Evolutionary conservation across 2,329 filamentous ascomycete genomes (phyloP), one percentile per base, ranked within the genome.

Genomic region (Lecanicillium sp.): DNA sequence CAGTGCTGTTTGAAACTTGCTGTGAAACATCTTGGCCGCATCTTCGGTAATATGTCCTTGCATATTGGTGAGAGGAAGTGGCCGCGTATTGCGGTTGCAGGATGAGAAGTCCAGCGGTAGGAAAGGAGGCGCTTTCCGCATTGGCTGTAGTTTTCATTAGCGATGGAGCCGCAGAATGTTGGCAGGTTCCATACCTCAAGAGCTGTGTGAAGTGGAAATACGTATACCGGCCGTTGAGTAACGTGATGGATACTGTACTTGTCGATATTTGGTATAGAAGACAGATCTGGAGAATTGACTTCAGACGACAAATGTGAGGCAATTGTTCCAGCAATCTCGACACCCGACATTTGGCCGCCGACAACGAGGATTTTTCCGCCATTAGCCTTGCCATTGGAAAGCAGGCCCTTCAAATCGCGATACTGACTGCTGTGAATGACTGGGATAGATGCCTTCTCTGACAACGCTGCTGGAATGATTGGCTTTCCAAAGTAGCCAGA

Each of bases 281-380:
- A 65, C 2, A 58, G 43, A 0, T 58, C 60, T 0, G 78, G 73
- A 0, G 74, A 71, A 53, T 82, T 65, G 11, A 60, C 57, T 3
- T 72, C 71, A 5, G 78, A 78, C 0, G 85, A 89, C 2, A 90
- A 57, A 45, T 88, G 78, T 4, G 77, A 68, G 9, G 83, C 84
- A 35, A 89, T 74, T 2, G 80, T 78, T 9, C 77, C 80, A 0
- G 85, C 81, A 35, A 82, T 81, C 62, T 94, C 86, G 5, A 84
- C 75, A 1, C 85, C 85, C 3, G 85, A 90, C 72, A 92, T 88
- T 50, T 88, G 84, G 1, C 85, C 85, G 1, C 86, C 86, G 1
- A 88, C 75, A 1, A 94, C 67, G 1, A 87, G 66, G 13, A 92
- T 77, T 51, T 80, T 85, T 14, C 75, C 73, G 2, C 67, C 66